Percentiles rank a stretch among this genome's conserved stretches.
phyloP scores from a whole-genome alignment of 1,284 basidiomycete species.

The Pterulicium gracile region DNA sequence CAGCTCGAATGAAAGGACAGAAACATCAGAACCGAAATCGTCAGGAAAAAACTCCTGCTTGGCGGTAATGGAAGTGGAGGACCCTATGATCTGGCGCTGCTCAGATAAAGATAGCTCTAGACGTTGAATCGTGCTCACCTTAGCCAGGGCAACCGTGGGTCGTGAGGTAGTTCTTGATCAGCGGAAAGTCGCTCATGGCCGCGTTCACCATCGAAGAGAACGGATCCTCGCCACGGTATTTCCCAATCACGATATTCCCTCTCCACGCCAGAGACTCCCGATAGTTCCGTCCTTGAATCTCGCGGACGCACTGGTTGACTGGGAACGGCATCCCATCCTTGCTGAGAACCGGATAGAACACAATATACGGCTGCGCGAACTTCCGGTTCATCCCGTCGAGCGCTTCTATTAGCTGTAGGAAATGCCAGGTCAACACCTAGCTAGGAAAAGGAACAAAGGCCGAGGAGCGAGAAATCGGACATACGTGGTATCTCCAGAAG shows the following conservation, averaged over 20 bases:
- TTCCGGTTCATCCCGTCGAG: constrained; percentile 70
- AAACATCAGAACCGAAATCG: too few relatives aligned
- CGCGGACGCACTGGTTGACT: constrained; percentile 59
- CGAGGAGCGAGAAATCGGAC: constrained; percentile 35
- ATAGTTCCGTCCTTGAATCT: constrained; percentile 55
- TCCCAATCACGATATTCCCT: constrained; percentile 66
- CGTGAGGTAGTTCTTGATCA: constrained; percentile 66
- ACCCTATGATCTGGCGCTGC: too few relatives aligned
- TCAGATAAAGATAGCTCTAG: too few relatives aligned
- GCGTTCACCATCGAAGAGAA: constrained; percentile 61
- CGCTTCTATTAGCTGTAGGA: constrained; percentile 50
- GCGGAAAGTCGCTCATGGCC: constrained; percentile 71
- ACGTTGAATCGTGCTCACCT: too few relatives aligned
- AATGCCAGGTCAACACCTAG: neutral
- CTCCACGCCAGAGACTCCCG: constrained; percentile 59
- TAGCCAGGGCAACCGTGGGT: constrained; percentile 41
- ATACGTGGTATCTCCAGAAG: constrained; percentile 7
- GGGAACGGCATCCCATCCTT: constrained; percentile 73
- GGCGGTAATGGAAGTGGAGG: too few relatives aligned
- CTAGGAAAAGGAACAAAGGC: constrained; percentile 42
- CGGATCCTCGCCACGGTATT: constrained; percentile 50
- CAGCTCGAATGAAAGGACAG: too few relatives aligned
- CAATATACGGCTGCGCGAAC: constrained; percentile 65
- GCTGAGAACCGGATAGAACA: constrained; percentile 65
- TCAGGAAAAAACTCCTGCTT: too few relatives aligned